phyloP scores from a whole-genome alignment of 352 stramenopile genomes.

The Phytophthora fragariaefolia region DNA sequence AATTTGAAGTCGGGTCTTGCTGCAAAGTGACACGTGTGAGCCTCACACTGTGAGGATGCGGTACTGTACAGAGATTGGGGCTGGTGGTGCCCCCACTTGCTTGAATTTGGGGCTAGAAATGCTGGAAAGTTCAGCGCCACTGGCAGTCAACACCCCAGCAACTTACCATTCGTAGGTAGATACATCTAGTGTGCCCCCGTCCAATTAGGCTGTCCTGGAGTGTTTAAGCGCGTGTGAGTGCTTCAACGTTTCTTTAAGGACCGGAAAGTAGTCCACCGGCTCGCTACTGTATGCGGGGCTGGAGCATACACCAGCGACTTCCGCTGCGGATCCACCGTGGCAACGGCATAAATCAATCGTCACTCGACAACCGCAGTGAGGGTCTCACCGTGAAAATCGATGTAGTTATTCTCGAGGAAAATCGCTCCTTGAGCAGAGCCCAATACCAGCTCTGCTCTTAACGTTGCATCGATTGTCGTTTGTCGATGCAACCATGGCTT shows the following conservation, averaged over 20 bases:
- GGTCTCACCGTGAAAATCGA: too few species aligned
- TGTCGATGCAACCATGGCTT: too few species aligned
- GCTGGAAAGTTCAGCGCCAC: not conserved
- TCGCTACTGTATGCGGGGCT: not conserved
- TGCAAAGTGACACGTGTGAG: too few species aligned
- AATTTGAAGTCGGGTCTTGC: too few species aligned
- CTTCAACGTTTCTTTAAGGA: too few species aligned
- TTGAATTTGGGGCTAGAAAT: not conserved
- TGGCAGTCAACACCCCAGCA: too few species aligned
- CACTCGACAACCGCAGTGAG: not conserved
- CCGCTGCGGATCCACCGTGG: not conserved
- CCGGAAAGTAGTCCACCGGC: conserved; percentile 6
- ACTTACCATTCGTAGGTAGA: not conserved
- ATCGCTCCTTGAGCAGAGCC: not conserved
- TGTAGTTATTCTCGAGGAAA: conserved; percentile 13
- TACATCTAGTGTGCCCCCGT: not conserved
- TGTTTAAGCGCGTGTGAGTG: not conserved
- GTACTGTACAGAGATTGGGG: not conserved
- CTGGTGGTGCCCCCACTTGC: not conserved
- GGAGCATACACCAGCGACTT: not conserved
- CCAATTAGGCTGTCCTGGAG: not conserved
- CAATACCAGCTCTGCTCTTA: too few species aligned
- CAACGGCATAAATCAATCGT: conserved; percentile 2
- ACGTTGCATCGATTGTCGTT: too few species aligned
- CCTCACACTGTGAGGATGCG: too few species aligned